These are phyloP conservation scores for Camelina sativa DNA, from an alignment of 345 rosid genomes.

Conservation along the genomic window DNA sequence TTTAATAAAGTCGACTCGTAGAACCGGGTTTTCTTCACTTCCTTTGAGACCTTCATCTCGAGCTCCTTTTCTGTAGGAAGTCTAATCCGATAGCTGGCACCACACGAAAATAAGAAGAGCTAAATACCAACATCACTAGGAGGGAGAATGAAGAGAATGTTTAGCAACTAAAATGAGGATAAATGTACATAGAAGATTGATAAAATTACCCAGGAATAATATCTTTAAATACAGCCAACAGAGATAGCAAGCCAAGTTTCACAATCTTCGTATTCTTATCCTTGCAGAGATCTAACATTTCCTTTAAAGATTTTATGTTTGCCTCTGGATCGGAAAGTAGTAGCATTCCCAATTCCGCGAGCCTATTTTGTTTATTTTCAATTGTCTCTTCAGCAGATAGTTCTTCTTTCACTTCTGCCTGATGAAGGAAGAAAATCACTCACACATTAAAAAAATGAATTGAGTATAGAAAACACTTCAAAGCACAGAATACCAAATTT, in stretches of 20 bases:
- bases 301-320: constrained; percentile 72
- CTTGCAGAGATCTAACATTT: constrained; percentile 65
- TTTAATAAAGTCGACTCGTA: constrained; percentile 85
- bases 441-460: not conserved
- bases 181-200: constrained; percentile 18
- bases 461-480: not conserved
- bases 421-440: constrained; percentile 24
- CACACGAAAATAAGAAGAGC: constrained; percentile 10
- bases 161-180: constrained; percentile 4
- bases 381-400: constrained; percentile 75
- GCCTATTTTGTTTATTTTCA: constrained; percentile 66
- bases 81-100: constrained; percentile 85
- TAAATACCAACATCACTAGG: constrained; percentile 7
- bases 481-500: constrained; percentile 1
- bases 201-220: constrained; percentile 84
- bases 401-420: constrained; percentile 96
- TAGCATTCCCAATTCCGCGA: constrained; percentile 82
- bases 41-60: constrained; percentile 98
- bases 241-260: constrained; percentile 74
- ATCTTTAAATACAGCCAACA: constrained; percentile 92
- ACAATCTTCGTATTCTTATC: constrained; percentile 66
- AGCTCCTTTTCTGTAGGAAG: constrained; percentile 97
- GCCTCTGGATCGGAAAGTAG: constrained; percentile 83
- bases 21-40: constrained; percentile 82
- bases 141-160: constrained; percentile 7